Evolutionary conservation across 1,139 yeast genomes (phyloP), one percentile per base, ranked within the genome.

Genomic region (Candida sp.): DNA sequence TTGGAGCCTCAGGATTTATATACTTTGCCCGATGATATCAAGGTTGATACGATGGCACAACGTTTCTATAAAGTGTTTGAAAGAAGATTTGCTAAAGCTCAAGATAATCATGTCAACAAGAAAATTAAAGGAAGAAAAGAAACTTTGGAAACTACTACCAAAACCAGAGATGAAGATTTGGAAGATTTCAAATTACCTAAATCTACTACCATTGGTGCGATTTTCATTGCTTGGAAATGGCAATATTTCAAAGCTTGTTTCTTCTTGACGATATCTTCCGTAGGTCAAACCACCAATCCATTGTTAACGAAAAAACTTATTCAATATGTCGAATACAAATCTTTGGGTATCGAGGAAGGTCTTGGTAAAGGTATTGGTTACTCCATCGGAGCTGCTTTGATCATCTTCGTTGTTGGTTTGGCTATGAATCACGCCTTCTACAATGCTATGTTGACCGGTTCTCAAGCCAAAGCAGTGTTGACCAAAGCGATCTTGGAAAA

Each of bases 401-500:
- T 70, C 36, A 55, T 64, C 22, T 48, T 64, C 12, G 35, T 61
- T 12, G 44, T 64, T 33, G 82, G 85, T 44, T 48, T 61, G 6
- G 38, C 54, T 9, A 52, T 56, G 69, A 83, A 84, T 56, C 87
- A 84, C 54, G 82, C 74, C 57, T 79, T 86, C 54, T 81, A 82
- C 52, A 68, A 72, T 35, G 70, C 89, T 8, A 74, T 77, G 63
- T 61, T 81, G 53, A 74, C 67, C 5, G 75, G 74, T 27, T 68
- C 70, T 7, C 61, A 61, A 45, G 58, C 57, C 5, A 68, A 66
- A 45, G 69, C 69, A 1, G 64, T 67, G 3, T 55, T 69, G 42
- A 68, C 70, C 21, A 67, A 64, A 45, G 62, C 64, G 2, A 52
- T 68, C 6, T 54, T 68, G 35, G 61, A 57, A 22, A 69, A 69